Percentiles rank a stretch among this genome's conserved stretches.
These are phyloP conservation scores for Gastrolobium villosum DNA, from an alignment of 306 rosid genomes.

Conservation along the genomic window DNA sequence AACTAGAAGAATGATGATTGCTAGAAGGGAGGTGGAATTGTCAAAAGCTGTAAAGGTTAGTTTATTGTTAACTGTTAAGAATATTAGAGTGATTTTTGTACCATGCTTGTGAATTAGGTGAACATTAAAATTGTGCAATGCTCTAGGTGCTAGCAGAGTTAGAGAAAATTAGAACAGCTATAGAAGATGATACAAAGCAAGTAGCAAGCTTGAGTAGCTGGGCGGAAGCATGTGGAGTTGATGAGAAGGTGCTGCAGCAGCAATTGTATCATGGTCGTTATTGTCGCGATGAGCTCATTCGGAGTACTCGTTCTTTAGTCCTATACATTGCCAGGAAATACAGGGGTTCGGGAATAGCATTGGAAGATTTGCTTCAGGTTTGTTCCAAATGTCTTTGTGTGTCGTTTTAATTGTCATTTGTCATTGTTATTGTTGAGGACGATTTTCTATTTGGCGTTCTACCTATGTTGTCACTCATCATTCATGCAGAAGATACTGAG, in stretches of 20 bases:
- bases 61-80: conserved; percentile 28
- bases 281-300: conserved; percentile 81
- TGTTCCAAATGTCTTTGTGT: conserved; percentile 37
- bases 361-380: conserved; percentile 92
- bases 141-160: conserved; percentile 74
- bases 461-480: conserved; percentile 9
- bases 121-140: conserved; percentile 2
- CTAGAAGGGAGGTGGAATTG: conserved; percentile 82
- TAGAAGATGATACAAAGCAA: conserved; percentile 74
- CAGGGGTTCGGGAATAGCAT: conserved; percentile 79
- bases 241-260: conserved; percentile 66
- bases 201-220: conserved; percentile 75
- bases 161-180: conserved; percentile 69
- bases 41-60: conserved; percentile 81
- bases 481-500: conserved; percentile 23
- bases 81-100: conserved; percentile 1
- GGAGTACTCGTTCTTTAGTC: conserved; percentile 81
- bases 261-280: conserved; percentile 70
- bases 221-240: conserved; percentile 84
- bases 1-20: conserved; percentile 56
- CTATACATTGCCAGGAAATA: conserved; percentile 79
- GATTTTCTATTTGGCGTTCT: conserved; percentile 25
- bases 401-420: conserved; percentile 18
- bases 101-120: background rate
- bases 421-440: conserved; percentile 13